These are phyloP conservation scores for Saraca asoca DNA, from an alignment of 331 rosid species.

Conservation along the genomic window DNA sequence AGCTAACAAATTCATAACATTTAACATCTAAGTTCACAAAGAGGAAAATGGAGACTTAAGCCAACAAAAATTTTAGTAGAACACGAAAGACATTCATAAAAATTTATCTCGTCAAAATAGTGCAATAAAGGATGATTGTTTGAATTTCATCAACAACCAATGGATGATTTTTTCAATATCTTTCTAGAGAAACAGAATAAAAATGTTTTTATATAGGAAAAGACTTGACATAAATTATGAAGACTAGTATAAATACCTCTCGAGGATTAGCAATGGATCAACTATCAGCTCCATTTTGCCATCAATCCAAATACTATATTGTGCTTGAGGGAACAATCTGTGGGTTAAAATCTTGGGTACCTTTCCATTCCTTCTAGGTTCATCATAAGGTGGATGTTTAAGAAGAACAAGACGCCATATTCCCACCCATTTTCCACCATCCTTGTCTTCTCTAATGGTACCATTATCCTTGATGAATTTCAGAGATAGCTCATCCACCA, in stretches of 20 bases:
- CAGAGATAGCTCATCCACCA: slow-evolving; percentile 80
- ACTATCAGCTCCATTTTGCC: slow-evolving; percentile 98
- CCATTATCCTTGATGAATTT: slow-evolving; percentile 71
- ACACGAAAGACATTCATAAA: neutral
- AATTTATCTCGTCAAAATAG: too few relatives aligned
- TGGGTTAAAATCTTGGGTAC: slow-evolving; percentile 94
- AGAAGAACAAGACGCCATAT: slow-evolving; percentile 90
- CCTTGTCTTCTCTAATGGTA: slow-evolving; percentile 62
- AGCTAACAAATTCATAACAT: slow-evolving; percentile 18
- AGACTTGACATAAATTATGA: slow-evolving; percentile 20
- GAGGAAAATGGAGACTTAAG: neutral
- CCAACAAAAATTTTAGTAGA: neutral
- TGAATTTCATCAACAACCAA: slow-evolving; percentile 16
- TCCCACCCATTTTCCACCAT: slow-evolving; percentile 91
- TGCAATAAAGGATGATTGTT: too few relatives aligned
- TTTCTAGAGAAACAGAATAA: slow-evolving; percentile 18
- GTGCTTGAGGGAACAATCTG: slow-evolving; percentile 86
- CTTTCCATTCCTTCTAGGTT: slow-evolving; percentile 96
- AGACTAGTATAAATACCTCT: slow-evolving; percentile 56
- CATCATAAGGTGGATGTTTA: slow-evolving; percentile 89
- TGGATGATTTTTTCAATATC: slow-evolving; percentile 7
- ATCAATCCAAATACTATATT: slow-evolving; percentile 97
- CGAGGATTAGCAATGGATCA: slow-evolving; percentile 88
- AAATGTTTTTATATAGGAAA: slow-evolving; percentile 28
- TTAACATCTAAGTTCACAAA: slow-evolving; percentile 7